Evolutionary conservation across 768 basidiomycete species (phyloP).

Genomic region (Boletus huronensis): DNA sequence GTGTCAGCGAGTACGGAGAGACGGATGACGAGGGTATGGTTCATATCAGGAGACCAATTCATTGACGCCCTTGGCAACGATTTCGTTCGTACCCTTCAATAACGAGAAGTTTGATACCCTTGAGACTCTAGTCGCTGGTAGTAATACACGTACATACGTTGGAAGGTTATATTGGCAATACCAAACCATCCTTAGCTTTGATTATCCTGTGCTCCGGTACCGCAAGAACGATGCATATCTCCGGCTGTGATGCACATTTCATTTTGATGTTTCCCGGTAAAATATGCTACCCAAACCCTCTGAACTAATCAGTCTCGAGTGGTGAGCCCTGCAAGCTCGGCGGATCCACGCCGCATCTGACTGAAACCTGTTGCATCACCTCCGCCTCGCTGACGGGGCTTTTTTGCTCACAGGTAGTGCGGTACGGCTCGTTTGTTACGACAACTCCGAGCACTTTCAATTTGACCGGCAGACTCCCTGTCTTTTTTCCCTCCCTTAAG

Average conservation of each 20-base stretch:
- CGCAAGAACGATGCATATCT: no score
- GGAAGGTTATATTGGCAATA: constrained; percentile 8
- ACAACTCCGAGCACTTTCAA: constrained; percentile 4
- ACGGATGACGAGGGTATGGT: constrained; percentile 88
- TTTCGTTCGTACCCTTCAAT: constrained; percentile 2
- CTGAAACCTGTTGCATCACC: neutral
- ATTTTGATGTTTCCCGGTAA: no score
- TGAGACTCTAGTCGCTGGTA: constrained; percentile 6
- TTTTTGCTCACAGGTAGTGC: constrained; percentile 3
- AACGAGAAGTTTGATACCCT: constrained; percentile 24
- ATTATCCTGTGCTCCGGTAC: no score
- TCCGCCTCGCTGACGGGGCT: neutral
- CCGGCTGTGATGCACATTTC: no score
- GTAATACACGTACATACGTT: constrained; percentile 16
- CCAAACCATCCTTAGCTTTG: neutral
- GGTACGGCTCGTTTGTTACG: constrained; percentile 12
- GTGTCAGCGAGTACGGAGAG: constrained; percentile 70
- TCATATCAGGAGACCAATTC: constrained; percentile 58
- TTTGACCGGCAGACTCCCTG: neutral
- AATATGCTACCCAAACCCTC: no score
- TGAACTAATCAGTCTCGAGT: no score
- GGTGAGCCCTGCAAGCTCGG: no score
- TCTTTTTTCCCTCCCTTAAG: neutral
- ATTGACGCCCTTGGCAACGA: constrained; percentile 14
- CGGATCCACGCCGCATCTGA: neutral